Percentiles rank a stretch among this genome's conserved stretches.
Evolutionary conservation across 2,329 filamentous ascomycete genomes (phyloP).

Genomic region (Neofusicoccum ribis): DNA sequence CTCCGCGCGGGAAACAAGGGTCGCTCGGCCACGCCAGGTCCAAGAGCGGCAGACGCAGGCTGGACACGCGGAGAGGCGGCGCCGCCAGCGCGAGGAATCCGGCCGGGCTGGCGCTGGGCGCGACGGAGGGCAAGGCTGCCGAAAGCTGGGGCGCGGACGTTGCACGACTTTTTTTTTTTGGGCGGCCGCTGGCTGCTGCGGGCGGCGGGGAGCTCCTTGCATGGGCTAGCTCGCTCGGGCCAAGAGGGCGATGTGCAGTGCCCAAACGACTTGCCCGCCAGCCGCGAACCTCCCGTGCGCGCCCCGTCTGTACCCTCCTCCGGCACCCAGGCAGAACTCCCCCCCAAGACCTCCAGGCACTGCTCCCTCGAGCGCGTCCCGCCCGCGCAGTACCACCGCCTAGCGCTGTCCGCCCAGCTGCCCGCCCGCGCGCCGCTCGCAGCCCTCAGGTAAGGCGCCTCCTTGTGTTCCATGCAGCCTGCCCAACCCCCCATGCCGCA

Average conservation of each 20-base stretch:
- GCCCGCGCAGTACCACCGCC: constrained; percentile 7
- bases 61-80: no score
- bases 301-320: constrained; percentile 7
- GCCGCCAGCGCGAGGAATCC: no score
- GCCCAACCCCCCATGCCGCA: constrained; percentile 13
- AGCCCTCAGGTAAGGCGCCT: constrained; percentile 16
- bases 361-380: not conserved
- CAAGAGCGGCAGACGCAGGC: no score
- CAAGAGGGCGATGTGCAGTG: not conserved
- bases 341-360: not conserved
- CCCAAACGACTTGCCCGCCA: not conserved
- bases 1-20: no score
- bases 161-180: not conserved
- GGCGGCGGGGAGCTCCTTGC: constrained; percentile 6
- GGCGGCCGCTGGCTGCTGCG: not conserved
- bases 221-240: not conserved
- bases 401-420: not conserved
- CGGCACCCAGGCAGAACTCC: constrained; percentile 3
- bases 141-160: constrained; percentile 4
- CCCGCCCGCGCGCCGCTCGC: not conserved
- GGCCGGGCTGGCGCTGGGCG: no score
- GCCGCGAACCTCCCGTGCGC: constrained; percentile 14
- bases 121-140: no score
- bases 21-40: no score
- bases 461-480: constrained; percentile 19